Conservation (phyloP, 176 grass and related monocot species). For the Ampelocalamus luodianensis region DNA sequence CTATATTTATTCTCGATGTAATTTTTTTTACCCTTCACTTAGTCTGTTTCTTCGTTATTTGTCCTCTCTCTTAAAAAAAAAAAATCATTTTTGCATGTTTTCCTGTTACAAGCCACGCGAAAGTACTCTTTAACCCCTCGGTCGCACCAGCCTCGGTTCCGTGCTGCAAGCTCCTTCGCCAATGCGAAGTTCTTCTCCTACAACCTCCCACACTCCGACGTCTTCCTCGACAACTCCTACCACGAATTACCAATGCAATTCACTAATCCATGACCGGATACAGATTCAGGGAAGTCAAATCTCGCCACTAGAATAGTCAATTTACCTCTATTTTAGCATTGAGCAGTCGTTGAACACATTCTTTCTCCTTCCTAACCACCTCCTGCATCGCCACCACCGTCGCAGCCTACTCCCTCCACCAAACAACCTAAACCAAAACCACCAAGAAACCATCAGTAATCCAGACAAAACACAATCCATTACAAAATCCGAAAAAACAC, state of each 20-base stretch:
- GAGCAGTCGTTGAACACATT: slow-evolving; percentile 53
- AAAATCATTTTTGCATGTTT: no score
- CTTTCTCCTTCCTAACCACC: slow-evolving; percentile 69
- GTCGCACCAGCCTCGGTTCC: slow-evolving; percentile 39
- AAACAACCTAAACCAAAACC: slow-evolving; percentile 38
- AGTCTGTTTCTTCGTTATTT: no score
- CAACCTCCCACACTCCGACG: slow-evolving; percentile 70
- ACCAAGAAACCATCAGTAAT: slow-evolving; percentile 22
- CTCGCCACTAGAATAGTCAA: not conserved
- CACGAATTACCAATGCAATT: slow-evolving; percentile 3
- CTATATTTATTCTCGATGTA: no score
- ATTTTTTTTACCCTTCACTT: no score
- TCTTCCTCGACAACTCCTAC: slow-evolving; percentile 78
- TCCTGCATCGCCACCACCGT: slow-evolving; percentile 43
- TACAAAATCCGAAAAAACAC: not conserved
- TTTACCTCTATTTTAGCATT: slow-evolving; percentile 66
- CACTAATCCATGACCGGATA: slow-evolving; percentile 10
- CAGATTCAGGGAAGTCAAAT: not conserved
- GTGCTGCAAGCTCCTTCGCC: slow-evolving; percentile 79
- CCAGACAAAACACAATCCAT: not conserved
- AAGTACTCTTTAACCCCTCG: no score
- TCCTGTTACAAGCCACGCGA: no score
- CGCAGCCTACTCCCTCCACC: slow-evolving; percentile 55
- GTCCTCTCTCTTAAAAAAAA: no score
- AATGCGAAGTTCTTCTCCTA: slow-evolving; percentile 82